Percentiles rank a stretch among this genome's conserved stretches.
Conservation (phyloP, 1,284 basidiomycete species). For the Heterobasidion annosum region DNA sequence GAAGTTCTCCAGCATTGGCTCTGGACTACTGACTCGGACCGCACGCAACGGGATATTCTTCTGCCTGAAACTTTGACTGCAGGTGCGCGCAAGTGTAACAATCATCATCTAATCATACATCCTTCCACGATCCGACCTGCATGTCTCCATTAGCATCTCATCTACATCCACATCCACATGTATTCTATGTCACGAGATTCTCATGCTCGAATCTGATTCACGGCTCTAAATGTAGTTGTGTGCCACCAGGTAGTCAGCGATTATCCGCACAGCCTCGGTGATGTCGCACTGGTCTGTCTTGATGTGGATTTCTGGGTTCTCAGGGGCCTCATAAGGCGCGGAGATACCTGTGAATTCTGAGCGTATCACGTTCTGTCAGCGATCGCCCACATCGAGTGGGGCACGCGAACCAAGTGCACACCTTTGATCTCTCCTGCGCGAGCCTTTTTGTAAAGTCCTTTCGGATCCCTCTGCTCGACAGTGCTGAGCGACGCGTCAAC, state of each 20-base stretch:
- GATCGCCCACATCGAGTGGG: background rate
- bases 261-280: constrained; percentile 70
- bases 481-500: constrained; percentile 87
- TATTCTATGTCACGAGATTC: background rate
- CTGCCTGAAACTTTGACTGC: background rate
- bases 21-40: background rate
- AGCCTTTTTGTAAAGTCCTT: constrained; percentile 97
- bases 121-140: background rate
- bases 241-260: constrained; percentile 74
- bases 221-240: constrained; percentile 41
- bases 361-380: background rate
- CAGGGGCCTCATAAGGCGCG: constrained; percentile 92
- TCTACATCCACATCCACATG: background rate
- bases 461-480: constrained; percentile 92
- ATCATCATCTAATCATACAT: background rate
- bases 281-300: constrained; percentile 80
- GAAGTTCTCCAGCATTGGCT: background rate
- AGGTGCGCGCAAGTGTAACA: background rate
- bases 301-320: constrained; percentile 87
- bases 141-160: background rate
- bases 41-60: background rate
- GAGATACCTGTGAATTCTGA: constrained; percentile 98
- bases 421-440: constrained; percentile 95
- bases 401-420: constrained; percentile 19
- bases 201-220: background rate